A percentile compares a stretch with the other conserved stretches of the same genome.
Evolutionary conservation across 2,329 filamentous ascomycete genomes (phyloP).

Genomic region (Ilyonectria destructans): DNA sequence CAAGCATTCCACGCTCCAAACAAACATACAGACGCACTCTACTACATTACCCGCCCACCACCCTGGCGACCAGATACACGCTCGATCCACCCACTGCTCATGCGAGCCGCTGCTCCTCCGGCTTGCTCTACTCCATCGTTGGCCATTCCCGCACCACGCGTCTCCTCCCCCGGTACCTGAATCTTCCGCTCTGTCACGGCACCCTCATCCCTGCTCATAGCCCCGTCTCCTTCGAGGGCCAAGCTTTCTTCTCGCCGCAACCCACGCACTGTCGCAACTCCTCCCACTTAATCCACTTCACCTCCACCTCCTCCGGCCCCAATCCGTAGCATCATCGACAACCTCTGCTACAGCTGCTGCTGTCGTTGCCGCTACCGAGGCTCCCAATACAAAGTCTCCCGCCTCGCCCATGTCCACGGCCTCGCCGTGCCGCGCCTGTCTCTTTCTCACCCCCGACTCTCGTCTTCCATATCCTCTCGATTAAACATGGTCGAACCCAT

Average conservation of each 20-base stretch:
- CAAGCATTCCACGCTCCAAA: constrained; percentile 9
- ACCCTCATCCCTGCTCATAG: constrained; percentile 43
- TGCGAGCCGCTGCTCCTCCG: constrained; percentile 19
- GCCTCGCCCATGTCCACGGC: constrained; percentile 39
- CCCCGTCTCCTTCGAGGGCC: constrained; percentile 38
- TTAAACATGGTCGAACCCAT: constrained; percentile 47
- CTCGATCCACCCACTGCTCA: constrained; percentile 21
- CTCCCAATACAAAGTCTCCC: constrained; percentile 18
- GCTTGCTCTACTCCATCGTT: background rate
- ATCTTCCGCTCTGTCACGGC: constrained; percentile 34
- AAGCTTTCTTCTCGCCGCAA: constrained; percentile 35
- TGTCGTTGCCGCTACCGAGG: background rate
- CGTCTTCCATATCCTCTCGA: constrained; percentile 22
- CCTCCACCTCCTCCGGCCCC: constrained; percentile 14
- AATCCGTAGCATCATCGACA: constrained; percentile 4
- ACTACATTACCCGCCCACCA: constrained; percentile 1
- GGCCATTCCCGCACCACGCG: constrained; percentile 21
- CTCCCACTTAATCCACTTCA: constrained; percentile 29
- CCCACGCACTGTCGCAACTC: constrained; percentile 24
- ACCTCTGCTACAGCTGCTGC: constrained; percentile 4
- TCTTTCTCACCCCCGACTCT: constrained; percentile 18
- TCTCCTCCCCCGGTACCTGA: constrained; percentile 34
- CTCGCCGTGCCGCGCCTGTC: constrained; percentile 21
- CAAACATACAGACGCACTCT: constrained; percentile 10
- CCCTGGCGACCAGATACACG: constrained; percentile 1